Evolutionary conservation across 208 protist species (phyloP).

Genomic region (Crithidia sp.): DNA sequence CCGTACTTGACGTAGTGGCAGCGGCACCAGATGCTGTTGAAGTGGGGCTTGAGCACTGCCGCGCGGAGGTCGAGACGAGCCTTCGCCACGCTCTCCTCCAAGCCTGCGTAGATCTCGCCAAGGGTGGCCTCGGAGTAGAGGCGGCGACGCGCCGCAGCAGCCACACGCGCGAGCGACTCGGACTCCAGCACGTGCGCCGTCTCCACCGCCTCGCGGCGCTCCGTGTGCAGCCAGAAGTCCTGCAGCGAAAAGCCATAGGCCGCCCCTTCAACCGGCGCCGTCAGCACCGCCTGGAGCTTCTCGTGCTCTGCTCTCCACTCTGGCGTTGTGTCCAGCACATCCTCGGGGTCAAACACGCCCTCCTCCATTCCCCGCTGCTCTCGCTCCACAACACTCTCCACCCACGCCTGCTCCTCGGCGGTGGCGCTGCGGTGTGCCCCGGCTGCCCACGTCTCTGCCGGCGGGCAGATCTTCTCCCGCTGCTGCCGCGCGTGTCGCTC

Average conservation of each 20-base stretch:
- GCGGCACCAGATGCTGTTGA: slow-evolving; percentile 77
- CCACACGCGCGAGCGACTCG: slow-evolving; percentile 50
- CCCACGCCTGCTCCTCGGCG: slow-evolving; percentile 50
- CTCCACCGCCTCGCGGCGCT: slow-evolving; percentile 79
- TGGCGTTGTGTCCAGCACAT: slow-evolving; percentile 59
- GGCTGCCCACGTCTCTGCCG: slow-evolving; percentile 23
- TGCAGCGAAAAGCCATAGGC: slow-evolving; percentile 54
- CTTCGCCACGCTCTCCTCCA: slow-evolving; percentile 58
- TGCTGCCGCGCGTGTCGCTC: slow-evolving; percentile 46
- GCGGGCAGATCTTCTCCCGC: background rate
- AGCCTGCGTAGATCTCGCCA: slow-evolving; percentile 34
- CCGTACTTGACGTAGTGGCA: slow-evolving; percentile 88
- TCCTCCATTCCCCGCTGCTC: slow-evolving; percentile 60
- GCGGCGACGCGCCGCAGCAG: slow-evolving; percentile 54
- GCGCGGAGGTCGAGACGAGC: slow-evolving; percentile 68
- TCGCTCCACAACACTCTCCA: slow-evolving; percentile 53
- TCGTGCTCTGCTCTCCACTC: slow-evolving; percentile 81
- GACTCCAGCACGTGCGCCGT: slow-evolving; percentile 77
- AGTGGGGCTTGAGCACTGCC: slow-evolving; percentile 58
- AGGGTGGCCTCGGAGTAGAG: slow-evolving; percentile 51
- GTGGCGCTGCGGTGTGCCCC: slow-evolving; percentile 25
- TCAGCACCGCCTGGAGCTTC: slow-evolving; percentile 50
- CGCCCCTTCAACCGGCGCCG: slow-evolving; percentile 34
- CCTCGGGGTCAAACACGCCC: slow-evolving; percentile 77
- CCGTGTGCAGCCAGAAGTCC: slow-evolving; percentile 81